Conservation (phyloP, 2,329 filamentous ascomycete species). For the Didymella pinodella region DNA sequence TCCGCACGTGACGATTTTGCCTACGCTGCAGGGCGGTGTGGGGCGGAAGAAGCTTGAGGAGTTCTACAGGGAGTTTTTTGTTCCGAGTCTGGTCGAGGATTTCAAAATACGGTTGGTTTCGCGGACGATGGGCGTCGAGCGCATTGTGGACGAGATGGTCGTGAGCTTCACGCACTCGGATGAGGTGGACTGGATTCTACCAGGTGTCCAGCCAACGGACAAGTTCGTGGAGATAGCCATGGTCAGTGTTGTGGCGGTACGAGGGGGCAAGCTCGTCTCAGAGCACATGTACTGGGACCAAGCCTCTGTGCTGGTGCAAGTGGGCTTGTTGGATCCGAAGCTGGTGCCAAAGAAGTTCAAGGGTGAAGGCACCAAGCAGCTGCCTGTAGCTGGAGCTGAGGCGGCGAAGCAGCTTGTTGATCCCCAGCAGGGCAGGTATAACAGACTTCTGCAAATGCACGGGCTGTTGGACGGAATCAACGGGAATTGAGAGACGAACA, state of each 20-base stretch:
- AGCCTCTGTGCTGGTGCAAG: conserved; percentile 64
- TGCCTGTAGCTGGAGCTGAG: conserved; percentile 54
- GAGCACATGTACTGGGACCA: conserved; percentile 70
- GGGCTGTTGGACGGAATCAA: conserved; percentile 40
- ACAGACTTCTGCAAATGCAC: conserved; percentile 49
- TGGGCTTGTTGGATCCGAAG: conserved; percentile 64
- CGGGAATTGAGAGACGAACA: conserved; percentile 6
- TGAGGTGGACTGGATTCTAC: conserved; percentile 66
- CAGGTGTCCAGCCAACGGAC: conserved; percentile 63
- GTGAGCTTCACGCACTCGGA: conserved; percentile 64
- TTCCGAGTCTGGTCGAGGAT: conserved; percentile 61
- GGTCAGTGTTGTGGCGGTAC: conserved; percentile 63
- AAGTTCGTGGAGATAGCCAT: conserved; percentile 64
- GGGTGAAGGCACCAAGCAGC: conserved; percentile 49
- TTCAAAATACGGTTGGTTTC: conserved; percentile 63
- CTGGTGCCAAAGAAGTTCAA: conserved; percentile 56
- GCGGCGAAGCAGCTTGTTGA: conserved; percentile 55
- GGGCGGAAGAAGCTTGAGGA: conserved; percentile 53
- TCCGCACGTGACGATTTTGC: conserved; percentile 50
- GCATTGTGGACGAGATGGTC: conserved; percentile 67
- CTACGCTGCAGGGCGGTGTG: conserved; percentile 56
- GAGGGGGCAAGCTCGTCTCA: conserved; percentile 61
- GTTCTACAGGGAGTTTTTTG: conserved; percentile 67
- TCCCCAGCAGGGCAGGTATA: conserved; percentile 52
- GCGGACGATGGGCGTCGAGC: conserved; percentile 64